A percentile compares a stretch with the other conserved stretches of the same genome.
Evolutionary conservation across 2,329 filamentous ascomycete species (phyloP).

Genomic region (Sarocladiaceae sp.): DNA sequence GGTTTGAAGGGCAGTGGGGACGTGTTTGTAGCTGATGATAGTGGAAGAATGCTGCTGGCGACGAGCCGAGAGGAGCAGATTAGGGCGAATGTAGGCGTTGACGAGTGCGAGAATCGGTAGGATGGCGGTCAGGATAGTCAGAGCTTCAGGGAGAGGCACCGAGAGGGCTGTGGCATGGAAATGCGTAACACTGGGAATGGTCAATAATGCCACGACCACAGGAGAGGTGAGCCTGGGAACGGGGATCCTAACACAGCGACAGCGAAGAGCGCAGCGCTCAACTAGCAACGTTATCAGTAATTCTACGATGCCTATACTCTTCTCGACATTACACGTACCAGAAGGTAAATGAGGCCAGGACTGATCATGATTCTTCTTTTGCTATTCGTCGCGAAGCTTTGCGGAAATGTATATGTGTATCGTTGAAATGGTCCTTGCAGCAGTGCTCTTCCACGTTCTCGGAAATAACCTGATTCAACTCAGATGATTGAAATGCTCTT

Average conservation of each 20-base stretch:
- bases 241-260: constrained; percentile 22
- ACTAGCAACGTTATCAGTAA: constrained; percentile 13
- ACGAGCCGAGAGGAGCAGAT: constrained; percentile 20
- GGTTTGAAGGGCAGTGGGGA: constrained; percentile 31
- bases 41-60: constrained; percentile 12
- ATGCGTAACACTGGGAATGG: constrained; percentile 35
- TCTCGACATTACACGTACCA: constrained; percentile 18
- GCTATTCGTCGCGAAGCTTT: too few species aligned
- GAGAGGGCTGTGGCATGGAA: constrained; percentile 31
- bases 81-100: constrained; percentile 30
- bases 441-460: too few species aligned
- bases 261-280: constrained; percentile 23
- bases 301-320: neutral
- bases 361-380: constrained; percentile 22
- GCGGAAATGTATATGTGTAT: too few species aligned
- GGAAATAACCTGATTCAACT: too few species aligned
- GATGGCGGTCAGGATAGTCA: constrained; percentile 31
- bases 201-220: too few species aligned
- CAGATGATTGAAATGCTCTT: too few species aligned
- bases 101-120: constrained; percentile 33
- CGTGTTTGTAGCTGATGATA: constrained; percentile 14
- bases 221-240: neutral
- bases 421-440: too few species aligned
- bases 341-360: constrained; percentile 23
- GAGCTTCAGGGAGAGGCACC: constrained; percentile 29